Evolutionary conservation across 176 grass and related monocot genomes (phyloP).

Genomic region (Poa pratensis): DNA sequence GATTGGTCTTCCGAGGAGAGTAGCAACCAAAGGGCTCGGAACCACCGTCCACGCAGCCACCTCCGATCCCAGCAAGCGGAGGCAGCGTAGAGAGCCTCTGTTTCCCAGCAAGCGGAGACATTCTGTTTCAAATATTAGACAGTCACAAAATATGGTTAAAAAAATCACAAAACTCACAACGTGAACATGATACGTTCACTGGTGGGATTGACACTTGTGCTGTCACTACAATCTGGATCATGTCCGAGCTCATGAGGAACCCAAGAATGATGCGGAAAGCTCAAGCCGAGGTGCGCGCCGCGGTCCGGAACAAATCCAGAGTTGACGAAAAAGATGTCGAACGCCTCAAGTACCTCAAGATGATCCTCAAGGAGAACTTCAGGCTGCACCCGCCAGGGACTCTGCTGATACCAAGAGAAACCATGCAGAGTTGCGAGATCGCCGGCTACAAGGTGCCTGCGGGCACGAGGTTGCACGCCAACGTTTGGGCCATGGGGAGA

Average conservation of each 20-base stretch:
- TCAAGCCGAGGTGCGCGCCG: slow-evolving; percentile 14
- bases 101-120: too few species aligned
- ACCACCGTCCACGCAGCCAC: too few species aligned
- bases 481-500: slow-evolving; percentile 55
- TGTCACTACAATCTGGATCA: slow-evolving; percentile 43
- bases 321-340: slow-evolving; percentile 38
- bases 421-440: slow-evolving; percentile 25
- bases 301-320: slow-evolving; percentile 18
- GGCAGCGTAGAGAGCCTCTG: too few species aligned
- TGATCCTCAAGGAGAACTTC: slow-evolving; percentile 55
- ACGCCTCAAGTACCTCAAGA: slow-evolving; percentile 50
- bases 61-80: too few species aligned
- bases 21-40: too few species aligned
- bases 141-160: background rate
- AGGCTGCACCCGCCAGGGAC: slow-evolving; percentile 46
- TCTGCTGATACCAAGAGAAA: slow-evolving; percentile 41
- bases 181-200: slow-evolving; percentile 36
- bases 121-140: background rate
- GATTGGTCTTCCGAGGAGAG: too few species aligned
- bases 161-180: background rate
- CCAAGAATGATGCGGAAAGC: slow-evolving; percentile 43
- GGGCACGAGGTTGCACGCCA: slow-evolving; percentile 24
- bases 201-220: slow-evolving; percentile 53
- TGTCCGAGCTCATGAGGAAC: slow-evolving; percentile 56
- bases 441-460: slow-evolving; percentile 27